Evolutionary conservation across 108 stramenopile species (phyloP).

Genomic region (Epithemia pelagica): DNA sequence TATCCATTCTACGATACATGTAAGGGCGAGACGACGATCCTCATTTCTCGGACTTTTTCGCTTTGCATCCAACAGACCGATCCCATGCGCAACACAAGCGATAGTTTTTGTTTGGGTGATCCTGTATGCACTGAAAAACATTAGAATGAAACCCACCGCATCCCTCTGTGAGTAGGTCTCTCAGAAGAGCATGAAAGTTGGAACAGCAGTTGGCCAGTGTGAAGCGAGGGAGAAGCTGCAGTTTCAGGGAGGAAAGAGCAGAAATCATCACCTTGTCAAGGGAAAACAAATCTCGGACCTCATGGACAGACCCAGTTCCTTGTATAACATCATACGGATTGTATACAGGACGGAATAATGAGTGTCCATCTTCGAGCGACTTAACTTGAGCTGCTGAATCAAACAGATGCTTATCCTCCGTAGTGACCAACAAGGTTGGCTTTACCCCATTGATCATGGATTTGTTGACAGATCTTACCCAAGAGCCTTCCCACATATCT

Average conservation of each 20-base stretch:
- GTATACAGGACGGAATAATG: conserved; percentile 2
- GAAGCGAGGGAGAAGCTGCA: conserved; percentile 16
- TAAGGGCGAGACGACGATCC: too few relatives aligned
- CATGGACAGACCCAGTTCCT: conserved; percentile 8
- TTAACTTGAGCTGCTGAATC: not conserved
- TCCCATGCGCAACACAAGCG: conserved; percentile 20
- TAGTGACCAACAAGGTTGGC: not conserved
- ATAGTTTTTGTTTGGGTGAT: conserved; percentile 13
- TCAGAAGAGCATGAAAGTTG: conserved; percentile 19
- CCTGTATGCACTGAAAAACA: conserved; percentile 16
- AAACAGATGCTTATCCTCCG: not conserved
- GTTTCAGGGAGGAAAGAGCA: conserved; percentile 16
- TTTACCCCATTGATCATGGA: not conserved
- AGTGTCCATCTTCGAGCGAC: conserved; percentile 6
- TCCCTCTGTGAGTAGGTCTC: conserved; percentile 21
- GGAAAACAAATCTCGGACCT: not conserved
- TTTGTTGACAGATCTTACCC: not conserved
- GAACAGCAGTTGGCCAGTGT: conserved; percentile 26
- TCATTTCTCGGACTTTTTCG: too few relatives aligned
- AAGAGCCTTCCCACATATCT: not conserved
- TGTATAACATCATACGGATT: conserved; percentile 17
- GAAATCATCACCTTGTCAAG: conserved; percentile 22
- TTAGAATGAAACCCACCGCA: conserved; percentile 17
- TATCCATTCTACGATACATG: too few relatives aligned
- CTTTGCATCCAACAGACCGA: conserved; percentile 2